phyloP scores from a whole-genome alignment of 331 rosid genomes.

The Quercus phellos region DNA sequence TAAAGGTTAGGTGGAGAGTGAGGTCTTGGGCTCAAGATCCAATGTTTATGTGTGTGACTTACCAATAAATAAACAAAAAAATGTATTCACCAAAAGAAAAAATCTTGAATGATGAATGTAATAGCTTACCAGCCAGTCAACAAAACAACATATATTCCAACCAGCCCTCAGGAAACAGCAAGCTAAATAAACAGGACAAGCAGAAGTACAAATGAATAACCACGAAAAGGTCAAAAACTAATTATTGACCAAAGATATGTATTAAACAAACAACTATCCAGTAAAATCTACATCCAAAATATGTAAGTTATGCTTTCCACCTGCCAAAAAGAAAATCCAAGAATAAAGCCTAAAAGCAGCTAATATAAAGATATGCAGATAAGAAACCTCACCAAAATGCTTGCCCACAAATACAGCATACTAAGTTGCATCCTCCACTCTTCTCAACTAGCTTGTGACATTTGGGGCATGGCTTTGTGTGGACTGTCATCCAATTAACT shows the following conservation, averaged over 20 bases:
- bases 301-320: neutral
- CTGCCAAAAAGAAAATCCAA: neutral
- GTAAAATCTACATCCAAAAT: neutral
- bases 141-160: neutral
- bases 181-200: neutral
- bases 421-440: constrained; percentile 39
- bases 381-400: constrained; percentile 32
- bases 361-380: neutral
- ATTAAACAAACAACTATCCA: neutral
- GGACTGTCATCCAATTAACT: constrained; percentile 28
- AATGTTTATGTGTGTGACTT: too few relatives aligned
- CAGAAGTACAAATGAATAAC: neutral
- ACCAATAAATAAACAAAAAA: neutral
- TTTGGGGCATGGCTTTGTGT: constrained; percentile 38
- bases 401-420: constrained; percentile 33
- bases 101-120: neutral
- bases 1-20: too few relatives aligned
- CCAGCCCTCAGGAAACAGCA: neutral
- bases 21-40: too few relatives aligned
- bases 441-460: constrained; percentile 35
- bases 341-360: neutral
- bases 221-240: neutral
- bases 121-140: neutral
- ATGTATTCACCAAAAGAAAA: neutral
- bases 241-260: neutral